Evolutionary conservation across 176 grass and related monocot species (phyloP).

Genomic region (Aegilops longissima): DNA sequence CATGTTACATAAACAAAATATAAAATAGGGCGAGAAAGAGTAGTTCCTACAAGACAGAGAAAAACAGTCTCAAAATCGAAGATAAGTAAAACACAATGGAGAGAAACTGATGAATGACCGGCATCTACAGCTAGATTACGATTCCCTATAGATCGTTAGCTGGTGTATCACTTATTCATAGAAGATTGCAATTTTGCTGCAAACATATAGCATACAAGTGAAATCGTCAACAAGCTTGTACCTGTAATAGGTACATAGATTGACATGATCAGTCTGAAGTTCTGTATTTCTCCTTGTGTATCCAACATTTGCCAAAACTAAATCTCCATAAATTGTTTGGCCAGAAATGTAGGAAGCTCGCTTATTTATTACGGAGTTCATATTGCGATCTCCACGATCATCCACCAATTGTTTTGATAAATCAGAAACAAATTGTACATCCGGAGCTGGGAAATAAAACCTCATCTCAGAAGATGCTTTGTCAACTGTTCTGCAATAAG

Average conservation of each 20-base stretch:
- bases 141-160: background rate
- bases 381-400: constrained; percentile 35
- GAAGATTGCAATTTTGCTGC: background rate
- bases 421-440: constrained; percentile 44
- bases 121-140: constrained; percentile 19
- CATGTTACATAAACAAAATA: constrained; percentile 34
- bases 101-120: background rate
- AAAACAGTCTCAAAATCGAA: background rate
- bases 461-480: constrained; percentile 90
- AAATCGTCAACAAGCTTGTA: constrained; percentile 36
- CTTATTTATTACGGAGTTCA: constrained; percentile 47
- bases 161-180: background rate
- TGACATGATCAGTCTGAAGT: constrained; percentile 71
- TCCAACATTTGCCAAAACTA: constrained; percentile 80
- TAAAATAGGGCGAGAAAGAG: constrained; percentile 11
- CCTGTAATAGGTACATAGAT: constrained; percentile 79
- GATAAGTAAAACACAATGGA: background rate
- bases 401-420: constrained; percentile 25
- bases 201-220: constrained; percentile 3
- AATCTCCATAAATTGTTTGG: constrained; percentile 88
- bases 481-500: constrained; percentile 75
- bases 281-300: constrained; percentile 74
- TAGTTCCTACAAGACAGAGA: background rate
- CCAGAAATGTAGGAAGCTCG: constrained; percentile 85
- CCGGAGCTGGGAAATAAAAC: constrained; percentile 70